Base-by-base conservation (phyloP, 2,329 filamentous ascomycete genomes). In the Fusarium sp. region DNA sequence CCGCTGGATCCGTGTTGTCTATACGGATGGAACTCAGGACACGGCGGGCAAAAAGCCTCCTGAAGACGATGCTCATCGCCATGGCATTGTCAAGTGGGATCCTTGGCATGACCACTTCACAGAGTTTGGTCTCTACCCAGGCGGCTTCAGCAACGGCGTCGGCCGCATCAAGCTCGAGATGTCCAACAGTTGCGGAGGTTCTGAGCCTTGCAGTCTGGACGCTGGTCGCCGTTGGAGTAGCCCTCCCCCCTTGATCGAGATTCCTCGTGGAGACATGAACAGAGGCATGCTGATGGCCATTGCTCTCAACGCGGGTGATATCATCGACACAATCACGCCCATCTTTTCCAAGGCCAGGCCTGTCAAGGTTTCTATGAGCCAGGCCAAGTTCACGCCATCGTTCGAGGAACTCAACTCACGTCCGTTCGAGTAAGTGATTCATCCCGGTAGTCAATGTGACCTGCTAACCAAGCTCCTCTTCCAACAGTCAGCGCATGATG, bases 291-390 rank as follows among this genome's bases (percentile, higher is more conserved):
- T 50, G n/a, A n/a, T 50, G 5, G 47, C 38, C 11, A 42, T 50
- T 10, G n/a, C 8, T 4, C 29, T 50, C 7, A 50, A 13, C 22
- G 38, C 40, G 12, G 38, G 47, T 3, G 38, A 50, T 5, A 36
- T 39, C 7, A 50, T 50, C 8, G 47, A 43, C 12, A 26, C 29
- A 3, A 50, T 50, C 29, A 50, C 38, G 24, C 47, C 47, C 9
- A 25, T 50, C n/a, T 50, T 50, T n/a, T 42, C 47, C 47, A 50
- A 50, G 38, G 19, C 36, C n/a, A 39, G 22, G 7, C 26, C 41
- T 2, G 47, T 34, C 6, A 50, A 7, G 10, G 47, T 50, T 5
- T 22, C 15, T 19, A 28, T 50, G 2, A 26, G 38, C 28, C 28
- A 50, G 4, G 25, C 47, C 7, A 25, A 26, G 26, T 50, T 50